Percentiles rank a stretch among this genome's conserved stretches.
Evolutionary conservation across 2,329 filamentous ascomycete species (phyloP).

Genomic region (Berkeleyomyces basicola): DNA sequence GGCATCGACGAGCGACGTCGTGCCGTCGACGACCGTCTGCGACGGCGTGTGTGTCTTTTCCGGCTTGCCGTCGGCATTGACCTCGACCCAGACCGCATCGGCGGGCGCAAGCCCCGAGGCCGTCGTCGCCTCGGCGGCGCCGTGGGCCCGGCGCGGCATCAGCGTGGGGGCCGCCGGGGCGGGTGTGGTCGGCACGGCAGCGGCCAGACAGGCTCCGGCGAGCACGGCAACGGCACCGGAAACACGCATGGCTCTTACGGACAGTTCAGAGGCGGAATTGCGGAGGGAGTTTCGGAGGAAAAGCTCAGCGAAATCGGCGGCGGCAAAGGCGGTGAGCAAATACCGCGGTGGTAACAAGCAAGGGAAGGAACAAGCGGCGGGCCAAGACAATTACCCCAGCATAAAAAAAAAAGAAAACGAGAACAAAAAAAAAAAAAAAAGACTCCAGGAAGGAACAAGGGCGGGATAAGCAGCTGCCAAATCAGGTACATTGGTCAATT

Average conservation of each 20-base stretch:
- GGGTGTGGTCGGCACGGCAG: not conserved
- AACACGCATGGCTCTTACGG: constrained; percentile 2
- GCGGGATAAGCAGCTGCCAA: not conserved
- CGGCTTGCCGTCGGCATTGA: constrained; percentile 30
- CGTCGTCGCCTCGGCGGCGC: not conserved
- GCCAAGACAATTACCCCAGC: not conserved
- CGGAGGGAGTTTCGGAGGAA: not conserved
- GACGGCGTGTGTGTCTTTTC: constrained; percentile 32
- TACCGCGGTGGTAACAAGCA: not conserved
- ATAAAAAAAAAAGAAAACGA: not conserved
- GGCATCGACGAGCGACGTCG: constrained; percentile 23
- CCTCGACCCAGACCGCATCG: constrained; percentile 34
- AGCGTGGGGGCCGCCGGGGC: not conserved
- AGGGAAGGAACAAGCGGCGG: not conserved
- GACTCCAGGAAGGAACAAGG: not conserved
- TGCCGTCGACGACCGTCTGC: constrained; percentile 29
- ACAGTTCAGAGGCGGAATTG: not conserved
- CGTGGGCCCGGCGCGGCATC: not conserved
- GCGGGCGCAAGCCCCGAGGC: constrained; percentile 18
- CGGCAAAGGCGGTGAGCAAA: not conserved
- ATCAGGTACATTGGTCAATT: not conserved
- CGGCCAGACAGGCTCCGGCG: constrained; percentile 5
- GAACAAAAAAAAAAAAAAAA: not conserved
- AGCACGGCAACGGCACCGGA: constrained; percentile 5
- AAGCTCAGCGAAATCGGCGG: not conserved